Base-by-base conservation (phyloP, 352 stramenopile species). In the Pythium coloratum region DNA sequence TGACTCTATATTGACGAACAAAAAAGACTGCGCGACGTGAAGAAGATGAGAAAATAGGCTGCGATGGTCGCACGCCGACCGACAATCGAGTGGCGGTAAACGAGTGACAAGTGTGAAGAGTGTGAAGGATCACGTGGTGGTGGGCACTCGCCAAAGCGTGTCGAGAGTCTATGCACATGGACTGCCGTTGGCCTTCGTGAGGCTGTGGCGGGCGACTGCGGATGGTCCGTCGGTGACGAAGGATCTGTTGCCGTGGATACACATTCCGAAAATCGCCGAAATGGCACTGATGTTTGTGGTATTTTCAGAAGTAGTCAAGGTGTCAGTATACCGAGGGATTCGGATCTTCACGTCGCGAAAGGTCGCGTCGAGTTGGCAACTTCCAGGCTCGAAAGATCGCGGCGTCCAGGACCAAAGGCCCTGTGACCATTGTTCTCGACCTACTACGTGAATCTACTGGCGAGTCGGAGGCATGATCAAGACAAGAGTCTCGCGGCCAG, bases 291-390 rank as follows among this genome's bases (percentile, higher is more conserved):
- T 14, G 13, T 57, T 8, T 6, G 26, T 20, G 3, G 6, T 32
- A 53, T 28, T 53, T 26, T 0, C 46, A 13, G 3, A 33, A 28
- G 16, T 53, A 53, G 46, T 13, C 46, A n/a, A 1, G 5, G 5
- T 20, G 55, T 61, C 34, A 61, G n/a, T 61, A 32, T 13, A 26
- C 33, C 34, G 34, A 32, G 54, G 55, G 32, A 44, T 26, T 36
- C 30, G 18, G 18, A 61, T 61, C 55, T 49, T 49, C 8, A 9
- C 14, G 42, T 20, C 46, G 6, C n/a, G 46, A 53, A 53, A 53
- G 46, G 46, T 53, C 46, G 46, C 46, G 46, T 16, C 46, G 14
- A 51, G n/a, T 28, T 47, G 16, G 20, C 0, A 44, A 14, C 30
- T 44, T 59, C 20, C 2, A 34, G 8, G 10, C 24, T 30, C 1